A percentile compares a stretch with the other conserved stretches of the same genome.
Conservation (phyloP, 345 rosid species). For the Heritiera fomes region DNA sequence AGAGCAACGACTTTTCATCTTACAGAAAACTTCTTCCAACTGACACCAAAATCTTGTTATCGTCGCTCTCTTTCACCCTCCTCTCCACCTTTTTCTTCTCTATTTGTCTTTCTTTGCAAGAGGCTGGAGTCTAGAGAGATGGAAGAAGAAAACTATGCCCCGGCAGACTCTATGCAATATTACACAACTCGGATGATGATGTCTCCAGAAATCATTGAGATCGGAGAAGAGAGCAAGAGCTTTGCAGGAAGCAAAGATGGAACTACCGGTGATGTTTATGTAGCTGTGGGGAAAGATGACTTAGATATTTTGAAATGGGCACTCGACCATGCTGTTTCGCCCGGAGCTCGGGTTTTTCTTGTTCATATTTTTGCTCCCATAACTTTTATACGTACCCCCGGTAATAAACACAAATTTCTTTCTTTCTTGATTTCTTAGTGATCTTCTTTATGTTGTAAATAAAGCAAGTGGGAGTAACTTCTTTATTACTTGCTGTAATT, state of each 20-base stretch:
- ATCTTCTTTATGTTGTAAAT: not conserved
- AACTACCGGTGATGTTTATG: conserved; percentile 45
- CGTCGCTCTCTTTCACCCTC: conserved; percentile 29
- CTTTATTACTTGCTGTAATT: not conserved
- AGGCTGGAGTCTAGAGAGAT: not conserved
- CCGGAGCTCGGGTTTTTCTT: conserved; percentile 52
- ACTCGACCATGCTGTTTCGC: conserved; percentile 46
- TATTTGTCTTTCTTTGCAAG: not conserved
- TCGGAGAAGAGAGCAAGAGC: conserved; percentile 51
- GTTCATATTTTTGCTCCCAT: conserved; percentile 62
- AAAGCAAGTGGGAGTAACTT: too few species aligned
- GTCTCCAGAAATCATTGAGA: conserved; percentile 67
- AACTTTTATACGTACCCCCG: conserved; percentile 54
- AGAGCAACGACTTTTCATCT: conserved; percentile 44
- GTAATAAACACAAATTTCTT: conserved; percentile 24
- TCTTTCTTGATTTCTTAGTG: not conserved
- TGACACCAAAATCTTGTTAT: conserved; percentile 33
- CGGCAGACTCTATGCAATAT: conserved; percentile 27
- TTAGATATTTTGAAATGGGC: conserved; percentile 56
- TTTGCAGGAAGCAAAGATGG: conserved; percentile 28
- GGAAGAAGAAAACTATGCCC: conserved; percentile 28
- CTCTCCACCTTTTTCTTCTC: not conserved
- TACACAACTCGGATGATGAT: conserved; percentile 32
- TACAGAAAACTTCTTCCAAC: conserved; percentile 22
- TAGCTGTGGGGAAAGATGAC: conserved; percentile 68